Evolutionary conservation across 805 yeast genomes (phyloP), one percentile per base, ranked within the genome.

Genomic region (Cyberlindnera bimundalis): DNA sequence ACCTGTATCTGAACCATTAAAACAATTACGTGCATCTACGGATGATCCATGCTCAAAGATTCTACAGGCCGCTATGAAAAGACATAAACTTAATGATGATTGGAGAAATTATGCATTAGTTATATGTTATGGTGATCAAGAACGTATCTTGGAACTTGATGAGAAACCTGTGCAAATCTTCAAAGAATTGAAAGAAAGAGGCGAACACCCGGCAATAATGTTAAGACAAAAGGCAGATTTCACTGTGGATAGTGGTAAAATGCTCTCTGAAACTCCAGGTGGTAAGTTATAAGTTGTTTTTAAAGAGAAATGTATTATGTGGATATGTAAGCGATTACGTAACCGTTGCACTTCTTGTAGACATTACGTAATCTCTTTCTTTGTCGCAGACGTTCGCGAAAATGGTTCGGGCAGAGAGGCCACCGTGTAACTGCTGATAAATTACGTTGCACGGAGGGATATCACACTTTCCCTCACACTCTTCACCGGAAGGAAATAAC

Each of bases 1-100:
- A 39, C 55, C 60, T 0, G 48, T 54, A 2, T 53, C 66, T 10
- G 95, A 88, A 55, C 95, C 96, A 0, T 69, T 88, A 50, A 85
- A 86, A 53, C 93, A 86, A 52, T 64, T 90, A 46, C 66, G 93
- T 34, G 95, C 96, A 1, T 83, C 91, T 7, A 79, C 86, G 19
- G 96, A 89, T 40, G 98, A 91, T 53, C 89, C 96, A 2, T 89
- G 96, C 59, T 80, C 84, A 52, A 85, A 85, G 59, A 83, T 91
- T 17, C 66, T 93, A 34, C 95, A 86, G 55, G 87, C 84, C 26
- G 96, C 96, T 5, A 81, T 88, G 84, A 78, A 81, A 51, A 73
- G 95, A 46, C 95, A 90, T 64, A 81, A 80, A 44, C 71, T 91
- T 35, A 79, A 78, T 33, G 76, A 78, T 24, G 96, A 88, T 56